Evolutionary conservation across 2,329 filamentous ascomycete species (phyloP).

Genomic region (Calonectria fujianensis): DNA sequence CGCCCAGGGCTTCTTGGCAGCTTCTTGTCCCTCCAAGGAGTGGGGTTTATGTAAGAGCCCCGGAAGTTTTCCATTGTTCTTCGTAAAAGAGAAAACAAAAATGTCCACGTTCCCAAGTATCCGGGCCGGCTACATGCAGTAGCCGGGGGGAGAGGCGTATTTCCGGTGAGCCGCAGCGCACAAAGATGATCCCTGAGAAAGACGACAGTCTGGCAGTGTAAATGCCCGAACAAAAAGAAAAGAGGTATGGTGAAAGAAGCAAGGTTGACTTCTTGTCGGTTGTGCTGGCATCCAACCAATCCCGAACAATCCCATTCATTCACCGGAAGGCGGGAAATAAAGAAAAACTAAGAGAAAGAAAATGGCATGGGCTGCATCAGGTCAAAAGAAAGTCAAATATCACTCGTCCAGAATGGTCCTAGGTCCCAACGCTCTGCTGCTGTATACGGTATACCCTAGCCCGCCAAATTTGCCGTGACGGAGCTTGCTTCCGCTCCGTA

Average conservation of each 20-base stretch:
- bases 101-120: neutral
- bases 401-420: neutral
- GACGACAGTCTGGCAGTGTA: neutral
- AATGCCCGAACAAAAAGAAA: constrained; percentile 4
- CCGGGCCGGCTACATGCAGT: neutral
- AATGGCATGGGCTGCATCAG: neutral
- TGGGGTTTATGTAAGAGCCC: neutral
- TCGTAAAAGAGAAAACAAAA: neutral
- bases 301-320: neutral
- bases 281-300: neutral
- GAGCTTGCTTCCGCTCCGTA: neutral
- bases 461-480: constrained; percentile 3
- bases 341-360: neutral
- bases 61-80: neutral
- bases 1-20: neutral
- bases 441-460: neutral
- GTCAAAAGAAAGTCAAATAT: constrained; percentile 9
- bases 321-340: neutral
- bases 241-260: neutral
- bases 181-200: neutral
- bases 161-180: neutral
- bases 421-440: constrained; percentile 1
- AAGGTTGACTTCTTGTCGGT: neutral
- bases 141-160: neutral
- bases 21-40: neutral